Conservation (phyloP, 352 stramenopile species). For the Phytophthora rubi region DNA sequence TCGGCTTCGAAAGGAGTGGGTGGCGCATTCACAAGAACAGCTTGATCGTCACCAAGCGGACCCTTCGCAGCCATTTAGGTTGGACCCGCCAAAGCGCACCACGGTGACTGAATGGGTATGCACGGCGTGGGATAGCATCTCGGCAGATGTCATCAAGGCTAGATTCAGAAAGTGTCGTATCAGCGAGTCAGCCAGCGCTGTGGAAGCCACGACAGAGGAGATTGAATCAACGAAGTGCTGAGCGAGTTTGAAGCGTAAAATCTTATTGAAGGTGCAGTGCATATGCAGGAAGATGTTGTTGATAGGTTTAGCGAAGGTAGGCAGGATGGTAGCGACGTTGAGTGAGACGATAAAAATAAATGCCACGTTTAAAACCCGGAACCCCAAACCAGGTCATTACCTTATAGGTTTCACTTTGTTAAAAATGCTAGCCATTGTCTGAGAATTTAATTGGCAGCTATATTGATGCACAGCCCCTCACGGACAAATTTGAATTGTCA, state of each 20-base stretch:
- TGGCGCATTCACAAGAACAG: constrained; percentile 17
- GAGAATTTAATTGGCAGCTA: no score
- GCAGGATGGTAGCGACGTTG: not conserved
- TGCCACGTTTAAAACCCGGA: not conserved
- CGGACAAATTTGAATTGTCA: no score
- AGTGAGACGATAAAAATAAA: constrained; percentile 2
- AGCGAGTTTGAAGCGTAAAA: not conserved
- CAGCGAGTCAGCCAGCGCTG: not conserved
- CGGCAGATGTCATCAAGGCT: not conserved
- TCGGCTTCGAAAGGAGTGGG: constrained; percentile 10
- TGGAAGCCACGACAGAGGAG: not conserved
- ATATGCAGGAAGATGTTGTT: no score
- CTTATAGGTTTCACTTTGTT: constrained; percentile 1
- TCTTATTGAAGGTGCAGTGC: no score
- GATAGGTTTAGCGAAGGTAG: not conserved
- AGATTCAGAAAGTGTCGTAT: not conserved
- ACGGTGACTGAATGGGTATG: not conserved
- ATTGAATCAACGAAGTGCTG: not conserved
- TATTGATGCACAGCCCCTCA: no score
- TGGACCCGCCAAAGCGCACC: not conserved
- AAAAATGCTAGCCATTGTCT: no score
- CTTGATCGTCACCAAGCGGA: not conserved
- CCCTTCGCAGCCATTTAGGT: not conserved
- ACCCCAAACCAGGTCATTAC: constrained; percentile 1
- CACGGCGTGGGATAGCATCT: not conserved